Conservation (phyloP, 345 rosid species). For the Eucalyptus tenuipes region DNA sequence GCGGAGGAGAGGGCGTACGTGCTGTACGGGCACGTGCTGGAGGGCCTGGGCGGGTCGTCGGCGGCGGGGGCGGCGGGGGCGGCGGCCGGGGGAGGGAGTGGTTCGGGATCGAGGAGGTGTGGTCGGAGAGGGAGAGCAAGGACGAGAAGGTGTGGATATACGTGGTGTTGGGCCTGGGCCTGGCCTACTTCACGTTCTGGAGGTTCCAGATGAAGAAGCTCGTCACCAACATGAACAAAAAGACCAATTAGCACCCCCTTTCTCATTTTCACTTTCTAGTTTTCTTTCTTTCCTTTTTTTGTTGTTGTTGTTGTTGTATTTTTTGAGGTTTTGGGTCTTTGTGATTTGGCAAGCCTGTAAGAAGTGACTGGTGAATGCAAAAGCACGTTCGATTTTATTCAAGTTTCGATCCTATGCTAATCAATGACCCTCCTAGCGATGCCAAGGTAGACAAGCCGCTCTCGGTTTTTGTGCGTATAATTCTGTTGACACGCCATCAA, state of each 20-base stretch:
- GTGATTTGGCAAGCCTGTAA: not conserved
- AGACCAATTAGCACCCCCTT: slow-evolving; percentile 7
- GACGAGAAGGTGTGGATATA: slow-evolving; percentile 55
- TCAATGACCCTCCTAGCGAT: too few species aligned
- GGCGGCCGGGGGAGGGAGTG: slow-evolving; percentile 11
- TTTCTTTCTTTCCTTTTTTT: too few species aligned
- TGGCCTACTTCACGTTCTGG: slow-evolving; percentile 68
- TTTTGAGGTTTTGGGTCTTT: not conserved
- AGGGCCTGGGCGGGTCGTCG: slow-evolving; percentile 23
- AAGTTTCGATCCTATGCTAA: not conserved
- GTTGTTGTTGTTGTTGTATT: not conserved
- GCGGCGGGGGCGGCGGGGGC: not conserved
- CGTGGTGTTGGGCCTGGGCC: slow-evolving; percentile 55
- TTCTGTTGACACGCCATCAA: too few species aligned
- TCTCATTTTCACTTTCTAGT: not conserved
- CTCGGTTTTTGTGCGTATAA: too few species aligned
- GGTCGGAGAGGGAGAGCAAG: slow-evolving; percentile 39
- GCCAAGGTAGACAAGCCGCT: too few species aligned
- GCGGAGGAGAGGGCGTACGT: slow-evolving; percentile 60
- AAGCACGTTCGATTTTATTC: not conserved
- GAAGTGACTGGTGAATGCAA: not conserved
- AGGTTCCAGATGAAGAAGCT: slow-evolving; percentile 73
- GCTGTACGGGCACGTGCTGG: slow-evolving; percentile 51
- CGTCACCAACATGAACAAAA: slow-evolving; percentile 41
- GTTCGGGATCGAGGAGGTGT: slow-evolving; percentile 46